Percentiles rank a stretch among this genome's conserved stretches.
Evolutionary conservation across 345 rosid genomes (phyloP).

Genomic region (Punica granatum): DNA sequence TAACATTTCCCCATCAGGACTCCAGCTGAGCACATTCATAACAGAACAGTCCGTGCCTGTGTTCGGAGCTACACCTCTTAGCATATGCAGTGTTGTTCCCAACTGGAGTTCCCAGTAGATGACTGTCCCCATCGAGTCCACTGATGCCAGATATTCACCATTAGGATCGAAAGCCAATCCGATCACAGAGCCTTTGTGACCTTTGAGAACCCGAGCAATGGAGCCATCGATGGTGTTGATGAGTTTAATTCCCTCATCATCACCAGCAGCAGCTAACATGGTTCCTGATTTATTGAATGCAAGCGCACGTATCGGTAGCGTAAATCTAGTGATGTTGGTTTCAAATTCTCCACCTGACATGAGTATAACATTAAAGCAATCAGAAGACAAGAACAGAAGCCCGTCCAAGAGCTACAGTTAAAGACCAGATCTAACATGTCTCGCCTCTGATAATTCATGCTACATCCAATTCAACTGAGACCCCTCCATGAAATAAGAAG

Average conservation of each 20-base stretch:
- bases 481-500: neutral
- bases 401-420: too few relatives aligned
- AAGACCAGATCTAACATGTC: neutral
- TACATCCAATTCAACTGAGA: neutral
- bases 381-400: neutral
- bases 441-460: neutral
- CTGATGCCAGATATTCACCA: conserved; percentile 71
- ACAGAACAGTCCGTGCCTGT: conserved; percentile 51
- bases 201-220: conserved; percentile 80
- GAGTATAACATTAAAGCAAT: neutral
- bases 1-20: conserved; percentile 85
- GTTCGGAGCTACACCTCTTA: conserved; percentile 58
- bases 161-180: conserved; percentile 78
- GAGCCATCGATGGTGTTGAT: conserved; percentile 90
- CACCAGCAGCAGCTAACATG: conserved; percentile 93
- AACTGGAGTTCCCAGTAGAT: conserved; percentile 82
- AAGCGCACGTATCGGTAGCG: conserved; percentile 79
- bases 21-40: conserved; percentile 70
- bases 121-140: conserved; percentile 80
- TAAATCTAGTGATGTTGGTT: conserved; percentile 85
- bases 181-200: conserved; percentile 78
- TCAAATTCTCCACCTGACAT: conserved; percentile 82
- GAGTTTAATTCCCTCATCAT: conserved; percentile 94
- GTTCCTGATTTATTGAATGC: conserved; percentile 82
- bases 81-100: conserved; percentile 51